Evolutionary conservation across 139 green algal species (phyloP), one percentile per base, ranked within the genome.

Genomic region (Closterium sp.): DNA sequence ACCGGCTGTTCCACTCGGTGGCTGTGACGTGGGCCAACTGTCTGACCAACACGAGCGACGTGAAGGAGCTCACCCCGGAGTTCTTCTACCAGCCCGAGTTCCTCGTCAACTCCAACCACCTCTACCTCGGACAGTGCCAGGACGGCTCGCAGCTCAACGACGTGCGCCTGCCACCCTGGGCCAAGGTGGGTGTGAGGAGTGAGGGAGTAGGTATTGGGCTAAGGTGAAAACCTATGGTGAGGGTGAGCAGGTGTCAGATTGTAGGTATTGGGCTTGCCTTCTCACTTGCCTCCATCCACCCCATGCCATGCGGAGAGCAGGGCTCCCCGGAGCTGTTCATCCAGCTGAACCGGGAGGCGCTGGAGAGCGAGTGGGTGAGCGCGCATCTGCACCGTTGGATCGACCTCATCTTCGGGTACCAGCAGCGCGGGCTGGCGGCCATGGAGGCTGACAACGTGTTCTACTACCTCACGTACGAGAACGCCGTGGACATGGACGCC

Each of bases 341-440:
- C 12, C 33, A 30, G 16, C 25, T 88, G 8, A 88, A 55, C 32
- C 33, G 85, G 32, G 85, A 91, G 55, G 93, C 93, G 5, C 87
- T 95, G 16, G 96, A 98, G 92, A 95, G 91, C 84, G 93, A 95
- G 25, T 87, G 94, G 76, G 96, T 97, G 30, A 95, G 91, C 34
- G 84, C 90, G 19, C 89, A 94, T 85, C 89, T 97, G 64, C 96
- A 97, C 55, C 91, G 94, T 55, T 97, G 87, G 93, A 91, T 95
- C 33, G 93, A 95, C 89, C 88, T 95, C 43, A 93, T 94, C 88
- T 95, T 95, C 35, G 93, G 93, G 16, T 93, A 94, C 84, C 93
- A 94, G 83, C 91, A 94, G 83, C 87, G 91, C 1, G 91, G 91
- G 2, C 31, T 31, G 84, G 84, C 25, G 12, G 89, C 89, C 4